Evolutionary conservation across 2,329 filamentous ascomycete genomes (phyloP).

Genomic region (Cadophora gregata): DNA sequence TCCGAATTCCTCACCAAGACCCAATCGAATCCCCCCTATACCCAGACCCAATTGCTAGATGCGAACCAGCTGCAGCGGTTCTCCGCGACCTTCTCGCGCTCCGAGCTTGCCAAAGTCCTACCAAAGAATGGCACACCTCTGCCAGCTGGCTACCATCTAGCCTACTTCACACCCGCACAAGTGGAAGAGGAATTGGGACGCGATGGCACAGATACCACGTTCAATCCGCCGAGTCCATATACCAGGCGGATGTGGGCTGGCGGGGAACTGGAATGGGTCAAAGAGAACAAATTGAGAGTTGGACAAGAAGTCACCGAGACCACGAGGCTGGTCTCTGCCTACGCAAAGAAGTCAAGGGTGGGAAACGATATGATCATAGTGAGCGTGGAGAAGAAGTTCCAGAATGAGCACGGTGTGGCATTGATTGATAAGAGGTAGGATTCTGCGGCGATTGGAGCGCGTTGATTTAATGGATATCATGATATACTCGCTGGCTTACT

Average conservation of each 20-base stretch:
- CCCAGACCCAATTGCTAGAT: conserved; percentile 60
- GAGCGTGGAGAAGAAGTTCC: conserved; percentile 65
- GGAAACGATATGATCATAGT: conserved; percentile 69
- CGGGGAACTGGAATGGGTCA: conserved; percentile 60
- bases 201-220: conserved; percentile 66
- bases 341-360: conserved; percentile 58
- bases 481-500: conserved; percentile 6
- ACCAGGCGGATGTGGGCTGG: conserved; percentile 73
- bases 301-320: conserved; percentile 62
- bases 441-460: background rate
- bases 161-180: conserved; percentile 66
- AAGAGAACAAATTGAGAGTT: conserved; percentile 53
- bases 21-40: conserved; percentile 49
- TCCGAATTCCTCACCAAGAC: conserved; percentile 50
- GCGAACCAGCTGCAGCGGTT: conserved; percentile 68
- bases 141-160: conserved; percentile 60
- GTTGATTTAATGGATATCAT: background rate
- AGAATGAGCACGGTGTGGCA: conserved; percentile 55
- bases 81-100: conserved; percentile 61
- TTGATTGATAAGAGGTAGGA: conserved; percentile 59
- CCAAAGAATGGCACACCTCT: conserved; percentile 32
- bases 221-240: conserved; percentile 64
- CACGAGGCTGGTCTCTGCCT: conserved; percentile 60
- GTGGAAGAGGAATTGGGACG: conserved; percentile 59
- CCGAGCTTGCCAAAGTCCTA: conserved; percentile 28